These are phyloP conservation scores for Yarrowia alimentaria DNA, from an alignment of 805 yeast species.

Conservation along the genomic window DNA sequence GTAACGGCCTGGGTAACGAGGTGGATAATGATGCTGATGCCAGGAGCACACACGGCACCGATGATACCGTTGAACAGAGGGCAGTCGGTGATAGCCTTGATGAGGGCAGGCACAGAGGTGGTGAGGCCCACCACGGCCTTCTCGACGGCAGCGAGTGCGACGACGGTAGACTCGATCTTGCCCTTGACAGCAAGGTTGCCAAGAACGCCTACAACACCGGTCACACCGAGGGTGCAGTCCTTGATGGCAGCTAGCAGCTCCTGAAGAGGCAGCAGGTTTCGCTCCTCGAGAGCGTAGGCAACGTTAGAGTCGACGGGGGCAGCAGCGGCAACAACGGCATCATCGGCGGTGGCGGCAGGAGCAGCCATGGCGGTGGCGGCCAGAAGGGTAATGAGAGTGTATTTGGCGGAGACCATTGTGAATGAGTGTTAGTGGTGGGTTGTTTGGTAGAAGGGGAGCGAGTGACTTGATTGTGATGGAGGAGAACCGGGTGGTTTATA, in stretches of 20 bases:
- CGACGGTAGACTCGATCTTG: background rate
- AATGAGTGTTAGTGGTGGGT: slow-evolving; percentile 1
- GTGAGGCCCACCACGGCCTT: slow-evolving; percentile 11
- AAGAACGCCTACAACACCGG: slow-evolving; percentile 3
- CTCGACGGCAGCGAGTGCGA: background rate
- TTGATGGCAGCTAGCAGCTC: no score
- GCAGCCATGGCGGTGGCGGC: slow-evolving; percentile 7
- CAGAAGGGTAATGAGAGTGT: slow-evolving; percentile 2
- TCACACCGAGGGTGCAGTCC: slow-evolving; percentile 6
- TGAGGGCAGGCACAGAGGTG: slow-evolving; percentile 6
- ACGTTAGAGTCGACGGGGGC: background rate
- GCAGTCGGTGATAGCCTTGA: slow-evolving; percentile 1
- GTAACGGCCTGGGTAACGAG: background rate
- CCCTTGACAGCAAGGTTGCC: background rate
- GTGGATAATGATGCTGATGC: background rate
- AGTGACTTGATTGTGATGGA: no score
- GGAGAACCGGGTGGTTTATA: no score
- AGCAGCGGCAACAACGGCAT: slow-evolving; percentile 8
- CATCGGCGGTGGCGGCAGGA: background rate
- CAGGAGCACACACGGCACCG: slow-evolving; percentile 8
- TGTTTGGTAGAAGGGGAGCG: no score
- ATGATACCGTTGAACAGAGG: background rate
- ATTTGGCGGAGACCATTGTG: slow-evolving; percentile 21
- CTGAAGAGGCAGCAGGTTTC: no score
- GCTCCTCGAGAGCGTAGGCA: background rate